A percentile compares a stretch with the other conserved stretches of the same genome.
These are phyloP conservation scores for Patellaria atrata DNA, from an alignment of 495 filamentous ascomycete genomes.

Conservation along the genomic window DNA sequence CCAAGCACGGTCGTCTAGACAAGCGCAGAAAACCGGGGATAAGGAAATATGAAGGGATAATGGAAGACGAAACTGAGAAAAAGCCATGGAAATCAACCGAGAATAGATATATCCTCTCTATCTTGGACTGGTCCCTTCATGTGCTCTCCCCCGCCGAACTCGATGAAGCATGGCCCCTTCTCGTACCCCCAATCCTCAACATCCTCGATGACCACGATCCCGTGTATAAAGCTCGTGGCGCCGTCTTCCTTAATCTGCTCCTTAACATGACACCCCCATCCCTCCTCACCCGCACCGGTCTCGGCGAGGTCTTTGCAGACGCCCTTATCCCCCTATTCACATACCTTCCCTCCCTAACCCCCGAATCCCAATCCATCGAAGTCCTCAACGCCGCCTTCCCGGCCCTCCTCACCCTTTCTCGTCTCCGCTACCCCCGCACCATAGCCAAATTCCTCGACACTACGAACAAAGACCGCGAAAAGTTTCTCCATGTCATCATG, in stretches of 20 bases:
- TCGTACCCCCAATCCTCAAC: conserved; percentile 69
- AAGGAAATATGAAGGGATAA: too few species aligned
- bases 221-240: conserved; percentile 43
- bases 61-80: conserved; percentile 27
- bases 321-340: conserved; percentile 58
- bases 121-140: conserved; percentile 51
- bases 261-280: conserved; percentile 35
- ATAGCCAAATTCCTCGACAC: conserved; percentile 9
- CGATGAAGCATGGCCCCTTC: conserved; percentile 52
- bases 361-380: conserved; percentile 50
- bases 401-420: conserved; percentile 45
- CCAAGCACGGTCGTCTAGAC: conserved; percentile 7
- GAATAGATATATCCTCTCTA: conserved; percentile 43
- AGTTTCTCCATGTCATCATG: conserved; percentile 18
- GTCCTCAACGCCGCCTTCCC: conserved; percentile 54
- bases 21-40: conserved; percentile 36
- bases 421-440: conserved; percentile 28
- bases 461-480: conserved; percentile 17
- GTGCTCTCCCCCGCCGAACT: conserved; percentile 28
- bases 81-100: conserved; percentile 62
- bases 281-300: conserved; percentile 55
- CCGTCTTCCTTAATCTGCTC: conserved; percentile 43
- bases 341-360: conserved; percentile 65
- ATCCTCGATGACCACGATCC: conserved; percentile 57
- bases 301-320: conserved; percentile 66